A percentile compares a stretch with the other conserved stretches of the same genome.
Evolutionary conservation across 164 flowering plant species (phyloP).

Genomic region (Malania oleifera): DNA sequence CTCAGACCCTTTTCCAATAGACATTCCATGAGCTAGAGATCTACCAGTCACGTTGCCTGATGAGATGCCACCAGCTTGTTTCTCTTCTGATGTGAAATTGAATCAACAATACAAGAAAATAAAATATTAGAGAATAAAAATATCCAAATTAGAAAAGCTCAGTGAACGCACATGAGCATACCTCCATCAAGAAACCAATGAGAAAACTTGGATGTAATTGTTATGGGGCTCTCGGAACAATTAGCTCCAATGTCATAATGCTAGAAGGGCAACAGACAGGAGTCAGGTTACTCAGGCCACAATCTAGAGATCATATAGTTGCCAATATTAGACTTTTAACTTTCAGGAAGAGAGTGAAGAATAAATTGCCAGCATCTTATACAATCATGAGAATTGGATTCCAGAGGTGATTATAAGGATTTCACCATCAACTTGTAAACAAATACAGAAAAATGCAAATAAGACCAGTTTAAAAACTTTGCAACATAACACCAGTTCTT

Average conservation of each 20-base stretch:
- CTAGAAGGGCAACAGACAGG: slow-evolving; percentile 1
- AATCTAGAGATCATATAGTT: not conserved
- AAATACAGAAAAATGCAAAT: no score
- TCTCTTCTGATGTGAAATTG: not conserved
- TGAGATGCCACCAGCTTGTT: not conserved
- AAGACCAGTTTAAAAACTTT: no score
- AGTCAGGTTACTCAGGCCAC: not conserved
- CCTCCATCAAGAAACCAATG: slow-evolving; percentile 7
- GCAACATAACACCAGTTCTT: no score
- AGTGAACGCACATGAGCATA: not conserved
- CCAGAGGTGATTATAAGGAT: no score
- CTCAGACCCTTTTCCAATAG: not conserved
- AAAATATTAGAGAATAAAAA: not conserved
- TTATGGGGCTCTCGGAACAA: not conserved
- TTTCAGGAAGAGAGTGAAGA: not conserved
- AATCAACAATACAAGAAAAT: not conserved
- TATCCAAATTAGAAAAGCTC: not conserved
- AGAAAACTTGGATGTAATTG: not conserved
- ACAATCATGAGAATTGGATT: no score
- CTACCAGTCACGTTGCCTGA: not conserved
- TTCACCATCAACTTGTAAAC: no score
- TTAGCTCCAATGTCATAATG: not conserved
- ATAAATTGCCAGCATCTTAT: no score
- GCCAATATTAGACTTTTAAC: not conserved
- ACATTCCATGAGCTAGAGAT: not conserved